Evolutionary conservation across 2,329 filamentous ascomycete genomes (phyloP), one percentile per base, ranked within the genome.

Genomic region (Coniochaeta prunicola): DNA sequence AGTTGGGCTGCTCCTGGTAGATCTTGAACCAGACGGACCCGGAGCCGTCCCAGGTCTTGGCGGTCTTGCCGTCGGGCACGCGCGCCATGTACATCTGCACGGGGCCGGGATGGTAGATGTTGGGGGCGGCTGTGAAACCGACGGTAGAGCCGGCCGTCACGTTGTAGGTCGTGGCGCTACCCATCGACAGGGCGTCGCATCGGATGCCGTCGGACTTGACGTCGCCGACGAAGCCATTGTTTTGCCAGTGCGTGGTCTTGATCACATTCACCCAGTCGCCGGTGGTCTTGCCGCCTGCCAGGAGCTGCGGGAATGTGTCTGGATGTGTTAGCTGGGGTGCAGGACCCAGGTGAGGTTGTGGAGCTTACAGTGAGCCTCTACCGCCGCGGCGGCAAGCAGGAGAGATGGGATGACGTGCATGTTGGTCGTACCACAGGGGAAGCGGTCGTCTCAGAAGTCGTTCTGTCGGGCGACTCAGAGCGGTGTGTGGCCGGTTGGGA

Each of bases 11-110:
- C 61, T 71, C 67, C 54, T 72, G 65, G 62, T 70, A 71, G 40
- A 74, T 70, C 66, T 74, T 75, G 67, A 74, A 74, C 72, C 71
- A 75, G 26, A 70, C 68, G 4, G 64, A 60, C 12, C 70, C 73
- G 6, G 65, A 61, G 3, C 70, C 71, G 58, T 71, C 68, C 68
- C 69, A 74, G 17, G 60, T 65, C 21, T 67, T 62, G 13, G 69
- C 68, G 19, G 68, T 66, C 59, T 71, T 64, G 10, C 72, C 73
- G 2, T 64, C 63, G 5, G 73, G 71, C 1, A 69, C 72, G 62
- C 71, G 70, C 61, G 72, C 72, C 64, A 75, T 65, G 66, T 72
- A 74, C 34, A 71, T 69, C 48, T 69, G 67, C 56, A 73, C 63
- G 13, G 75, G 72, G 0, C 73, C 74, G 2, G 73, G 73, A 63